Evolutionary conservation across 2,329 filamentous ascomycete genomes (phyloP), one percentile per base, ranked within the genome.

Genomic region (Monosporascus sp.): DNA sequence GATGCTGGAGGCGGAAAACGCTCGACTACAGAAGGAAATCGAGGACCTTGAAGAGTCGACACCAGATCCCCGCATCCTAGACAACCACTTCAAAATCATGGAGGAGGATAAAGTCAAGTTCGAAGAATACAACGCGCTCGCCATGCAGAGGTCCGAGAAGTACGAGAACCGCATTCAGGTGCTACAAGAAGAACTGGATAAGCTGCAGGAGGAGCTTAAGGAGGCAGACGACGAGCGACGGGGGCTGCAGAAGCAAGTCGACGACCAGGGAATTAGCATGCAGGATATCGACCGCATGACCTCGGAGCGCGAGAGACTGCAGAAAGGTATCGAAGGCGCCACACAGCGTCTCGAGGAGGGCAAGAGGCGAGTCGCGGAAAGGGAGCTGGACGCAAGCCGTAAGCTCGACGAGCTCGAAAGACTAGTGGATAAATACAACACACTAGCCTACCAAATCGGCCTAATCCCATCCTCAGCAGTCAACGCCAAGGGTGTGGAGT

Each of bases 241-340:
- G 43, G 80, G 81, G 31, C 79, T 99, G 9, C 93, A 97, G 69
- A 85, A 87, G 55, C 86, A 88, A 31, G 91, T 99, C 28, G 94
- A 97, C 70, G 86, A 88, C 62, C 91, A 96, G 67, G 94, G 94
- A 2, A 92, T 99, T 68, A 95, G 91, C 65, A 95, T 97, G 73
- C 89, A 94, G 73, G 94, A 99, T 80, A 97, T 99, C 67, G 94
- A 99, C 79, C 91, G 94, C 70, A 97, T 99, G 93, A 96, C 91
- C 62, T 87, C 89, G 37, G 94, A 99, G 70, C 86, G 92, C 51
- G 94, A 99, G 65, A 86, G 94, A 47, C 80, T 99, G n/a, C 90
- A 96, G 60, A 92, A 88, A 63, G 89, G 87, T 43, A 87, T 96
- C 45, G 91, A 96, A 63, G 82, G 86, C 2, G 88, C 90, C 0